These are phyloP conservation scores for Caloboletus firmus DNA, from an alignment of 1,284 basidiomycete species.

Conservation along the genomic window DNA sequence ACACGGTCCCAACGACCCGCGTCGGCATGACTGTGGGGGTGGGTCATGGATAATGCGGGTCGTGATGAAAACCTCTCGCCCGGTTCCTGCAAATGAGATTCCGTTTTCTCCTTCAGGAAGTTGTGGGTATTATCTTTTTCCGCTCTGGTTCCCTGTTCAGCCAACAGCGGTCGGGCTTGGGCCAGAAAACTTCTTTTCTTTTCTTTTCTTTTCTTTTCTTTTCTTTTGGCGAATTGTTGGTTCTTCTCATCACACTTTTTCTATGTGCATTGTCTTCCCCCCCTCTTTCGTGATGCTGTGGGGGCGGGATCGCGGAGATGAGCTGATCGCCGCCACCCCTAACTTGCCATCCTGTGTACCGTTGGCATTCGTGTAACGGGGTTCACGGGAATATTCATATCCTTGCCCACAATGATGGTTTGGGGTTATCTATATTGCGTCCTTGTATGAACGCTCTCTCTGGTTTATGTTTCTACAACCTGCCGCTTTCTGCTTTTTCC, in stretches of 20 bases:
- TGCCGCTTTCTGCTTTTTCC: neutral
- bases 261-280: neutral
- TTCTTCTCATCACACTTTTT: slow-evolving; percentile 6
- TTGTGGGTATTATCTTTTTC: neutral
- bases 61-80: slow-evolving; percentile 1
- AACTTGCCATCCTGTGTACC: slow-evolving; percentile 16
- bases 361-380: slow-evolving; percentile 10
- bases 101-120: slow-evolving; percentile 7
- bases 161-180: neutral
- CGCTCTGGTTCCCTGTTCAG: slow-evolving; percentile 10
- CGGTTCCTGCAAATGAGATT: neutral
- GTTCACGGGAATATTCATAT: slow-evolving; percentile 15
- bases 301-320: slow-evolving; percentile 27
- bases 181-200: neutral
- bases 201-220: neutral
- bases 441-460: neutral
- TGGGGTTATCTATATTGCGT: slow-evolving; percentile 1
- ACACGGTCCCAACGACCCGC: slow-evolving; percentile 11
- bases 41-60: neutral
- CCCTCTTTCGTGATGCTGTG: slow-evolving; percentile 17
- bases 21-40: slow-evolving; percentile 14
- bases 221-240: neutral
- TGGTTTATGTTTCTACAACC: neutral
- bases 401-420: neutral
- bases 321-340: slow-evolving; percentile 33